Evolutionary conservation across 345 rosid genomes (phyloP), one percentile per base, ranked within the genome.

Genomic region (Raphanus raphanistrum): DNA sequence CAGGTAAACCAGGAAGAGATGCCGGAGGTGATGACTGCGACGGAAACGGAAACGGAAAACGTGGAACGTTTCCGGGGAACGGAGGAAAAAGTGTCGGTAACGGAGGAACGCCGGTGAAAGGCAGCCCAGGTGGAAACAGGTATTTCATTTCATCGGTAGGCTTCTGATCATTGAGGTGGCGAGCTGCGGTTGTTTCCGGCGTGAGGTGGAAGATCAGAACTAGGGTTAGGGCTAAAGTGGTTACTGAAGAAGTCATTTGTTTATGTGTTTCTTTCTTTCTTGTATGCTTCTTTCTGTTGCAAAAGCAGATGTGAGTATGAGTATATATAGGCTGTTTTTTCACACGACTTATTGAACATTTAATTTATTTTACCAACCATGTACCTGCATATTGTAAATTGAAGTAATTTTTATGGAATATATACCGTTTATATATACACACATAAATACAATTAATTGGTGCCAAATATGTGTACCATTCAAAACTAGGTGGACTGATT

Each of bases 81-180:
- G 57, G 74, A 6, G 80, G 74, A 27, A 70, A 28, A 3, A 50
- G 69, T 61, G 70, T 62, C 57, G 80, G 74, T 25, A 76, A 70
- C 8, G 80, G 80, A 63, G 80, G 80, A 70, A 77, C 50, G 4
- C 60, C 71, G 6, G 76, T 41, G n/a, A 70, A 77, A n/a, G 80
- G 80, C n/a, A 76, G n/a, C 1, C 74, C 79, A 1, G 79, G 75
- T 52, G 80, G 75, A 29, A 77, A 76, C 8, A 33, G 9, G 41
- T 35, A 3, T 33, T 77, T 63, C 7, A 17, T 68, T 5, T 71
- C 76, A 21, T 63, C 43, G 7, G 52, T 13, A 32, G 63, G 76
- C 5, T 71, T 72, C 25, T 41, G 76, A 33, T 65, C 73, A 9
- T 5, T 43, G 68, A 78, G 76, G 11, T 13, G 68, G 60, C 81